phyloP scores from a whole-genome alignment of 208 protist genomes.

The Phytomonas sp. region DNA sequence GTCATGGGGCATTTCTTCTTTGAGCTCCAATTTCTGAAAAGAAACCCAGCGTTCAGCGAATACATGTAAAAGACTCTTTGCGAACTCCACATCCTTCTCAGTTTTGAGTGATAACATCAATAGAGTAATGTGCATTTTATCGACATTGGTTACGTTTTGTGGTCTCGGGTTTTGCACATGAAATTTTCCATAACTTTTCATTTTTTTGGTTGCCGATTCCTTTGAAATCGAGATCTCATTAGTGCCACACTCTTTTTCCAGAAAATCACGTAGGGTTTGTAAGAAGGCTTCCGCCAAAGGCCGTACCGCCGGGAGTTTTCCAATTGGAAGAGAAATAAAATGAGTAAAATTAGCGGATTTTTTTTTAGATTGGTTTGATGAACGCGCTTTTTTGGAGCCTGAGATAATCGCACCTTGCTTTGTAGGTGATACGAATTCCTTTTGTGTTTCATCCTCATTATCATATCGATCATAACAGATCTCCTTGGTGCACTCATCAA shows the following conservation, averaged over 20 bases:
- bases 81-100: slow-evolving; percentile 37
- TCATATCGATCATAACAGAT: slow-evolving; percentile 11
- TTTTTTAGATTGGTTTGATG: slow-evolving; percentile 11
- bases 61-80: slow-evolving; percentile 32
- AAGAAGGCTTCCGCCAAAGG: slow-evolving; percentile 21
- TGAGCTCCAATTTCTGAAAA: slow-evolving; percentile 6
- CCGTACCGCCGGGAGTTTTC: slow-evolving; percentile 28
- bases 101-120: slow-evolving; percentile 54
- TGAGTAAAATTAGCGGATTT: slow-evolving; percentile 48
- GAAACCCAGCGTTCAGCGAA: neutral
- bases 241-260: neutral
- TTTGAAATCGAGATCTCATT: neutral
- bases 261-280: slow-evolving; percentile 17
- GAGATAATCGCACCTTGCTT: neutral
- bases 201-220: neutral
- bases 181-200: neutral
- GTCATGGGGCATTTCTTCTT: neutral
- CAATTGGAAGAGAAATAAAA: slow-evolving; percentile 72
- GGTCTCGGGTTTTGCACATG: slow-evolving; percentile 9
- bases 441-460: neutral
- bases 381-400: slow-evolving; percentile 10
- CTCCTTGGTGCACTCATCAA: neutral
- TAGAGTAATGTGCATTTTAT: slow-evolving; percentile 65
- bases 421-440: slow-evolving; percentile 5
- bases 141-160: slow-evolving; percentile 37